Base-by-base conservation (phyloP, 2,329 filamentous ascomycete genomes). In the Waltergamsia citrina region DNA sequence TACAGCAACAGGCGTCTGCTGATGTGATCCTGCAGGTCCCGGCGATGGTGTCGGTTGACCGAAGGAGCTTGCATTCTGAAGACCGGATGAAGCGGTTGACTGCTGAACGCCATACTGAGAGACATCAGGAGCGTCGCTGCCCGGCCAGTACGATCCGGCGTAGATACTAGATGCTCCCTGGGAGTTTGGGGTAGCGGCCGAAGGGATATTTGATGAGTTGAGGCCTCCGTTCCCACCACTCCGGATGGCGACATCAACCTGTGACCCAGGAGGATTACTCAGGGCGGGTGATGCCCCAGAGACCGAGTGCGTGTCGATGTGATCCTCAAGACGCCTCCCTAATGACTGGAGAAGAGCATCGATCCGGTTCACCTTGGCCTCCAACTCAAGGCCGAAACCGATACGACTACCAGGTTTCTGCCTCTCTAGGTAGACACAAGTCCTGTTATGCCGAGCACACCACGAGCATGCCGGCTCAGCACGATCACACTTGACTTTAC, bases 361-460 rank as follows among this genome's bases (percentile, higher is more conserved):
- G 36, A 78, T 70, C 48, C 51, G 66, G 54, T 60, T 74, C 48
- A 54, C 69, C 53, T 65, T 77, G 33, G 58, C 57, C 43, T 68
- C 74, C 5, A 79, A 63, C 53, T 80, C 75, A 33, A 74, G 60
- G 11, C 72, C 72, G 51, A 78, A 78, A 29, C 74, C 76, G 44
- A 76, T 70, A 20, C 72, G 62, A 24, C 72, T 63, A 3, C 80
- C 79, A 7, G 79, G 78, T 51, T 82, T 83, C 58, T 82, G 81
- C 27, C 79, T 66, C 46, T 81, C 78, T 40, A 74, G 75, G 50
- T 84, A 84, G 50, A 81, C 74, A 50, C 79, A 84, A 27, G 65
- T 45, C 42, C 80, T 73, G 38, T 70, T 69, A 53, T 84, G 81
- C 33, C 78, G 72, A 32, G 73, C 58, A 51, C 79, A 85, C 79